These are phyloP conservation scores for Penicillium sp. DNA, from an alignment of 2,329 filamentous ascomycete species.

Conservation along the genomic window DNA sequence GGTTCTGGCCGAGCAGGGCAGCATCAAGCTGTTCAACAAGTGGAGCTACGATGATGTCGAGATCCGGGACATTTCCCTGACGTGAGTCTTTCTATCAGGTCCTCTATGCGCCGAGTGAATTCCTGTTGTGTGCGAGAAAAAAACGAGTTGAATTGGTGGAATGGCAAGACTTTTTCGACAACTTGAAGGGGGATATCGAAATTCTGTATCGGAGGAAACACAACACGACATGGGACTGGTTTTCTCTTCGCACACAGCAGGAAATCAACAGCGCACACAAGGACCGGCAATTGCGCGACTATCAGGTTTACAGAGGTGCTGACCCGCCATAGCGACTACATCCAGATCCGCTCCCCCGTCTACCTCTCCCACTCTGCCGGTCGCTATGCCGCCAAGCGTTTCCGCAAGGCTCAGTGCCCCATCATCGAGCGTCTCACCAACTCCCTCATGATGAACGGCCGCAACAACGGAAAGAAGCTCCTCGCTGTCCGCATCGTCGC, in stretches of 20 bases:
- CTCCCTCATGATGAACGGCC: slow-evolving; percentile 99
- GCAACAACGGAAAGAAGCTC: slow-evolving; percentile 99
- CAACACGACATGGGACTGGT: neutral
- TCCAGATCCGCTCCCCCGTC: slow-evolving; percentile 98
- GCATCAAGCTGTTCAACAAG: slow-evolving; percentile 97
- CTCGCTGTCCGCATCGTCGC: slow-evolving; percentile 99
- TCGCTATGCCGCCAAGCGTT: slow-evolving; percentile 98
- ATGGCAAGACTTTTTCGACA: slow-evolving; percentile 11
- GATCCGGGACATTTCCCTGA: slow-evolving; percentile 99
- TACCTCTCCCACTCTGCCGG: slow-evolving; percentile 99
- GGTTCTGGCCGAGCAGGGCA: slow-evolving; percentile 81
- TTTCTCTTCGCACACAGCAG: slow-evolving; percentile 8
- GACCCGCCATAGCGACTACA: slow-evolving; percentile 77
- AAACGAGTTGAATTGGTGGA: slow-evolving; percentile 15
- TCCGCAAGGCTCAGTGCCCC: slow-evolving; percentile 99
- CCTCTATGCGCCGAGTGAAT: slow-evolving; percentile 29
- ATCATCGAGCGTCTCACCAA: slow-evolving; percentile 99
- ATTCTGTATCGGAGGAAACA: slow-evolving; percentile 2
- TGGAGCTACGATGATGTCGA: slow-evolving; percentile 99
- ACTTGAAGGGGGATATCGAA: slow-evolving; percentile 2
- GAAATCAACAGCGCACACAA: slow-evolving; percentile 8
- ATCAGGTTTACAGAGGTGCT: slow-evolving; percentile 26
- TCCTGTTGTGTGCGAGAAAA: slow-evolving; percentile 17
- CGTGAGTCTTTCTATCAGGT: slow-evolving; percentile 62
- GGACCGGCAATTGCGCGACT: slow-evolving; percentile 7